A percentile compares a stretch with the other conserved stretches of the same genome.
Evolutionary conservation across 177 flowering plant genomes (phyloP).

Genomic region (Vitis hybrid): DNA sequence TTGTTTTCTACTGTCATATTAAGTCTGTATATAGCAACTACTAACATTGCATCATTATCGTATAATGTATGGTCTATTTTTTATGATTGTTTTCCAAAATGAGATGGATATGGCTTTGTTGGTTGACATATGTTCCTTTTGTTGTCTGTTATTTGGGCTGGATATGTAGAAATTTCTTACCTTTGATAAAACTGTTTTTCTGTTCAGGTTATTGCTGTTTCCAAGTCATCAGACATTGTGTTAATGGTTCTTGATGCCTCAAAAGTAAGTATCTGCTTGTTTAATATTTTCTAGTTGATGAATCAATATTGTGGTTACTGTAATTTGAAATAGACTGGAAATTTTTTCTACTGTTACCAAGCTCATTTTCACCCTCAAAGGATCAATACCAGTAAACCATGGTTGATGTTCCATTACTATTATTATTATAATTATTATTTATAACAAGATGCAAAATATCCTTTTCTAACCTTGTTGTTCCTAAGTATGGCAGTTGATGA

Average conservation of each 20-base stretch:
- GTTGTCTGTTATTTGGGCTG: background rate
- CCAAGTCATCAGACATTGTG: slow-evolving; percentile 97
- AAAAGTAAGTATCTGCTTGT: slow-evolving; percentile 48
- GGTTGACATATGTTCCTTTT: background rate
- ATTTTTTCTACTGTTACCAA: background rate
- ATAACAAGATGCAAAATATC: too few relatives aligned
- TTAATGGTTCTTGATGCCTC: slow-evolving; percentile 99
- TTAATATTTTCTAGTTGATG: background rate
- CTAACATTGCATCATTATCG: background rate
- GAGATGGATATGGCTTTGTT: background rate
- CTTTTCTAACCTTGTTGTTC: background rate
- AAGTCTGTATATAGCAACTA: background rate
- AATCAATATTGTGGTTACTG: background rate
- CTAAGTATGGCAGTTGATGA: background rate
- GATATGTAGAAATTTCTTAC: too few relatives aligned
- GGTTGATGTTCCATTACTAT: too few relatives aligned
- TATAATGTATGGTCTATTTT: background rate
- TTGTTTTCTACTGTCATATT: background rate
- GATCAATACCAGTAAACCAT: background rate
- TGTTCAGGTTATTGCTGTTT: slow-evolving; percentile 95
- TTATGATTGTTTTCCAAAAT: background rate
- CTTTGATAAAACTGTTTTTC: slow-evolving; percentile 8
- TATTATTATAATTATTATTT: too few relatives aligned
- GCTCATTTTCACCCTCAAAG: background rate
- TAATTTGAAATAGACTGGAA: background rate